Evolutionary conservation across 768 basidiomycete genomes (phyloP).

Genomic region (Leccinum arenicola): DNA sequence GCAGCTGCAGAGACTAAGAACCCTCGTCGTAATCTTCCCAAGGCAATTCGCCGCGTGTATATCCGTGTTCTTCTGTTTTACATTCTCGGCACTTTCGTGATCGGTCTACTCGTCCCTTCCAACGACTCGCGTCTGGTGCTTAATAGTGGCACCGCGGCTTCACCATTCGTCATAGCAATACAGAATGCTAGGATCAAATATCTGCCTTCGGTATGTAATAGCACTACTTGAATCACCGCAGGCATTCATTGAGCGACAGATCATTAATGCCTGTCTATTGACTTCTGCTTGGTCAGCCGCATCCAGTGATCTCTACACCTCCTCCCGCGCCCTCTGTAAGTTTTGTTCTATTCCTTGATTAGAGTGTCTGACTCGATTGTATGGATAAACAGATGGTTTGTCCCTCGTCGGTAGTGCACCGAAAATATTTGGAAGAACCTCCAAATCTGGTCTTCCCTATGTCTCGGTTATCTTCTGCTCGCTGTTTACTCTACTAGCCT

Average conservation of each 20-base stretch:
- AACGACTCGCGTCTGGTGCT: conserved; percentile 56
- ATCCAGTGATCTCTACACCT: conserved; percentile 85
- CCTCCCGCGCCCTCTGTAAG: conserved; percentile 82
- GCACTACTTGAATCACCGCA: conserved; percentile 15
- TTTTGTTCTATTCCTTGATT: conserved; percentile 2
- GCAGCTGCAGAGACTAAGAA: conserved; percentile 92
- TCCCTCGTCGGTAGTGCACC: conserved; percentile 82
- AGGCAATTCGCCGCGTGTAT: conserved; percentile 57
- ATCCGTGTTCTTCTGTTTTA: conserved; percentile 83
- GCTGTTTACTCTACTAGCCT: conserved; percentile 68
- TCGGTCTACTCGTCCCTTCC: conserved; percentile 81
- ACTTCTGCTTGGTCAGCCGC: conserved; percentile 94
- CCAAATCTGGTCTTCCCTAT: conserved; percentile 73
- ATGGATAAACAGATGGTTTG: conserved; percentile 60
- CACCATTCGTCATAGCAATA: conserved; percentile 93
- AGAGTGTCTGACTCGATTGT: background rate
- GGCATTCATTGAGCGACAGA: conserved; percentile 33
- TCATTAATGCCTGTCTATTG: conserved; percentile 80
- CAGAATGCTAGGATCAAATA: conserved; percentile 79
- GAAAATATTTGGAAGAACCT: conserved; percentile 66
- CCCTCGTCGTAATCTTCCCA: conserved; percentile 67
- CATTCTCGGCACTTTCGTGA: conserved; percentile 63
- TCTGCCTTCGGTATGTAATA: conserved; percentile 62
- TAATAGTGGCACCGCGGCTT: conserved; percentile 55
- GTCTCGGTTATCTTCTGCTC: conserved; percentile 68